Conservation (phyloP, 108 stramenopile species). For the Parietichytrium sp. region DNA sequence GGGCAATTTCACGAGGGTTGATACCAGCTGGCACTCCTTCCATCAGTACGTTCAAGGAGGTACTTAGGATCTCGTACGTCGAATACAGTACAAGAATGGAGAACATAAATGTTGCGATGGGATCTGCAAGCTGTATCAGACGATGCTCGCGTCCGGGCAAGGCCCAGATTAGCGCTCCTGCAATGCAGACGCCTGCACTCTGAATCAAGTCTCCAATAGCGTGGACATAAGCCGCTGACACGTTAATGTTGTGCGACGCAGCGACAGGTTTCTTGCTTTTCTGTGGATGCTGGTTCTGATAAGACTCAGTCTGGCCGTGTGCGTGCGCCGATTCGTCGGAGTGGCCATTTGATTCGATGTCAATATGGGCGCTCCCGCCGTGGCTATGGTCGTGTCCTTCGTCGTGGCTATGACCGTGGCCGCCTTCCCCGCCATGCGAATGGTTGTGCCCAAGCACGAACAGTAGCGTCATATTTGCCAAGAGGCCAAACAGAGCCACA, state of each 20-base stretch:
- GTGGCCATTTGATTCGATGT: constrained; percentile 48
- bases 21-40: constrained; percentile 82
- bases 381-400: constrained; percentile 41
- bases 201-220: constrained; percentile 89
- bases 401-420: constrained; percentile 40
- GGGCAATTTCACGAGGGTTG: constrained; percentile 63
- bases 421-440: constrained; percentile 70
- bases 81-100: constrained; percentile 77
- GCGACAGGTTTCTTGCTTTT: constrained; percentile 13
- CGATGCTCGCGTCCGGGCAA: constrained; percentile 66
- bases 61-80: constrained; percentile 69
- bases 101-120: constrained; percentile 86
- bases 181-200: constrained; percentile 81
- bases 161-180: constrained; percentile 83
- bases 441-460: constrained; percentile 76
- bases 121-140: constrained; percentile 70
- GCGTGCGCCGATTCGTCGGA: constrained; percentile 40
- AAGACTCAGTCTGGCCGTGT: constrained; percentile 27
- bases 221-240: constrained; percentile 88
- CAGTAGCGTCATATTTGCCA: constrained; percentile 83
- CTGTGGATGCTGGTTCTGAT: constrained; percentile 48
- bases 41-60: constrained; percentile 74
- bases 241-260: constrained; percentile 65
- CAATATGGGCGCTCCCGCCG: neutral
- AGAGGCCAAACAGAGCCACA: constrained; percentile 81